Evolutionary conservation across 2,329 filamentous ascomycete species (phyloP).

Genomic region (Aspergillus nomiae): DNA sequence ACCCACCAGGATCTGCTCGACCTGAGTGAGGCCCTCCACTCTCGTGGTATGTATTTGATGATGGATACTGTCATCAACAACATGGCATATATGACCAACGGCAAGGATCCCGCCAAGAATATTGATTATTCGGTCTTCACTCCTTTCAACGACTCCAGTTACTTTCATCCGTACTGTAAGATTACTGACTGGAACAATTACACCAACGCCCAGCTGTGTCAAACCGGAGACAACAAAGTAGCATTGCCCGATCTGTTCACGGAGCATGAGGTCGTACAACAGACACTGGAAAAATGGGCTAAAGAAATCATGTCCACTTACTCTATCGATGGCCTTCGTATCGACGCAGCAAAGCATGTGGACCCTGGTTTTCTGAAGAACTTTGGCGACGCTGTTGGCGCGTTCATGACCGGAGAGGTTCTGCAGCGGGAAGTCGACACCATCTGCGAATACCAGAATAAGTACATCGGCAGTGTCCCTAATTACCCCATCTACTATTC

Average conservation of each 20-base stretch:
- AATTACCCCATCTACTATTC: conserved; percentile 47
- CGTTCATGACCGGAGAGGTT: conserved; percentile 52
- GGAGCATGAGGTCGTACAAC: conserved; percentile 41
- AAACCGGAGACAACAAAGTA: conserved; percentile 47
- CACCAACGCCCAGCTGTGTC: conserved; percentile 34
- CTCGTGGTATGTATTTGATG: conserved; percentile 52
- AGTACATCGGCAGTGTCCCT: conserved; percentile 44
- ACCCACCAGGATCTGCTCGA: conserved; percentile 45
- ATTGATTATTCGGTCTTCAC: conserved; percentile 21
- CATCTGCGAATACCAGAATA: conserved; percentile 44
- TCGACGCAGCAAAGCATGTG: conserved; percentile 54
- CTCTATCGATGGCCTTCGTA: conserved; percentile 52
- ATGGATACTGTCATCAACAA: conserved; percentile 50
- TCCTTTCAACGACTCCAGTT: conserved; percentile 23
- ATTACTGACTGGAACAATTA: conserved; percentile 20
- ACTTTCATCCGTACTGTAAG: conserved; percentile 22
- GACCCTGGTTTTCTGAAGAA: conserved; percentile 42
- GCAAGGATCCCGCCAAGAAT: conserved; percentile 1
- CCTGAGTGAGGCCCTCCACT: conserved; percentile 46
- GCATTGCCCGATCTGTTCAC: conserved; percentile 52
- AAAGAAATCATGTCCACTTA: conserved; percentile 44
- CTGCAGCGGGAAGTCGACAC: conserved; percentile 36
- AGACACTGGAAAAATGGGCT: conserved; percentile 45
- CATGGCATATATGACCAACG: conserved; percentile 19
- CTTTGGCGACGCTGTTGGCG: conserved; percentile 37